A percentile compares a stretch with the other conserved stretches of the same genome.
These are phyloP conservation scores for Verticillium nonalfalfae DNA, from an alignment of 2,329 filamentous ascomycete genomes.

Conservation along the genomic window DNA sequence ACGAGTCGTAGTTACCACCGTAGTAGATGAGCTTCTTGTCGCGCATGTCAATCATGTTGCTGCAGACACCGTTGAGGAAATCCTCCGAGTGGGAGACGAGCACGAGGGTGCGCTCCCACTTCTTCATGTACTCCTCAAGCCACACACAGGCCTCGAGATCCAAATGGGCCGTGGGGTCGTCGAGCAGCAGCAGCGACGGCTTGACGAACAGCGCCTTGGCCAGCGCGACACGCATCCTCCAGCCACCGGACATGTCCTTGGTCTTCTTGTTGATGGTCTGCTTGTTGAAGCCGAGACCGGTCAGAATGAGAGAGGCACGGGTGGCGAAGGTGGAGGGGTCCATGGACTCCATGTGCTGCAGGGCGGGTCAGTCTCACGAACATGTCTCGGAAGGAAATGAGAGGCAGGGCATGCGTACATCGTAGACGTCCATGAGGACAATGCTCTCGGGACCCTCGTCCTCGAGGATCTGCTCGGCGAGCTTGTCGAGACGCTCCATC, in stretches of 20 bases:
- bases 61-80: slow-evolving; percentile 98
- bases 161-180: slow-evolving; percentile 98
- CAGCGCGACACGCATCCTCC: slow-evolving; percentile 98
- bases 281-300: slow-evolving; percentile 99
- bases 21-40: slow-evolving; percentile 87
- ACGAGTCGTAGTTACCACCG: slow-evolving; percentile 99
- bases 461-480: slow-evolving; percentile 87
- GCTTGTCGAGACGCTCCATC: slow-evolving; percentile 80
- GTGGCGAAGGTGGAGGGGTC: slow-evolving; percentile 96
- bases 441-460: slow-evolving; percentile 87
- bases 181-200: slow-evolving; percentile 89
- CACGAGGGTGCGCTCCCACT: slow-evolving; percentile 96
- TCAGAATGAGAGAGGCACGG: slow-evolving; percentile 91
- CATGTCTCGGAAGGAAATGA: too few relatives aligned
- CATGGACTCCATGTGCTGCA: slow-evolving; percentile 94
- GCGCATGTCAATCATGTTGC: slow-evolving; percentile 98
- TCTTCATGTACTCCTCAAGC: slow-evolving; percentile 99
- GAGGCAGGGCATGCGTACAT: slow-evolving; percentile 27
- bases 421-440: slow-evolving; percentile 88
- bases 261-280: slow-evolving; percentile 97
- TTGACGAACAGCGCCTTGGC: slow-evolving; percentile 98
- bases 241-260: slow-evolving; percentile 99
- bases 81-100: slow-evolving; percentile 98
- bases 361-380: background rate
- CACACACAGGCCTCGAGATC: slow-evolving; percentile 99